Evolutionary conservation across 176 grass and related monocot genomes (phyloP).

Genomic region (Musa acuminata): DNA sequence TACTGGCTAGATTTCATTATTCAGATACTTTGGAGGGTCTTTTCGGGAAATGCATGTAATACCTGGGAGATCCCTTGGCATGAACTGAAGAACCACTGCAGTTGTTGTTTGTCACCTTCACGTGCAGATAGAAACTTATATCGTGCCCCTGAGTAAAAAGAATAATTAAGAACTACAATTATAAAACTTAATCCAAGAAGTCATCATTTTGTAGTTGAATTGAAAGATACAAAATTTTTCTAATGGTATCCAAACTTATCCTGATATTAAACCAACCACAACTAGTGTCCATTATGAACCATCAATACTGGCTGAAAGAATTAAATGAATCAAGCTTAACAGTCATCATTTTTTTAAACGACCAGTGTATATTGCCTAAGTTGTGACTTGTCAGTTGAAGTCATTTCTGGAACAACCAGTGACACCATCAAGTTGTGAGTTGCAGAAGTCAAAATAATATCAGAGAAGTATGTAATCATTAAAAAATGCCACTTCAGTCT

Average conservation of each 20-base stretch:
- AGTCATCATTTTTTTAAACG: not conserved
- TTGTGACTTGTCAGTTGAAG: no score
- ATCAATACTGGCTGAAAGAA: not conserved
- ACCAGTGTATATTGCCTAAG: not conserved
- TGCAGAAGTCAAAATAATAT: no score
- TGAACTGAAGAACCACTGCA: slow-evolving; percentile 67
- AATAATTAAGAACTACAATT: not conserved
- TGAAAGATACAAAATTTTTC: not conserved
- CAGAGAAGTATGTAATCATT: no score
- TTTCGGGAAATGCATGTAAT: not conserved
- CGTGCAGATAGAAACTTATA: slow-evolving; percentile 54
- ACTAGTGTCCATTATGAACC: not conserved
- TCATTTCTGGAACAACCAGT: no score
- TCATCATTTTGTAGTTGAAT: not conserved
- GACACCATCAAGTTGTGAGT: no score
- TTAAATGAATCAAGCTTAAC: not conserved
- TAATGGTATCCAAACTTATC: not conserved
- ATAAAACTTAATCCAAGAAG: no score
- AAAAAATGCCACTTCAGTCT: no score
- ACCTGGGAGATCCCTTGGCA: slow-evolving; percentile 77
- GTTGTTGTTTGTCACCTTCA: slow-evolving; percentile 83
- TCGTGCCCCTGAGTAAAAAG: slow-evolving; percentile 33
- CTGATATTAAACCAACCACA: not conserved
- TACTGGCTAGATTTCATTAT: no score
- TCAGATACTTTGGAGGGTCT: no score